Percentiles rank a stretch among this genome's conserved stretches.
phyloP scores from a whole-genome alignment of 768 basidiomycete species.

The Lactifluus subvellereus region DNA sequence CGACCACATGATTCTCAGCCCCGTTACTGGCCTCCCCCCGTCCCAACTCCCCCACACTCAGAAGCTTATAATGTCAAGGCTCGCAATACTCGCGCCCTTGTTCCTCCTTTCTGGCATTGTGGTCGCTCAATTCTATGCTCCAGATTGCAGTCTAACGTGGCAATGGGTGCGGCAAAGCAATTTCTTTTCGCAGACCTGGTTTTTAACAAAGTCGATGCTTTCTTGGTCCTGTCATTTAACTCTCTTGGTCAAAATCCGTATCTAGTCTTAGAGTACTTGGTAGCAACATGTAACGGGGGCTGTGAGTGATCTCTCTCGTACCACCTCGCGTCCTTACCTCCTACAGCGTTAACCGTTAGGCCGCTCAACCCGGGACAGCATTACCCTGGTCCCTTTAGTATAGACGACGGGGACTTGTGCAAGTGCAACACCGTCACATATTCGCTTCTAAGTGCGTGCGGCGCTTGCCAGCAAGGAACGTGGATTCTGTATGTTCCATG shows the following conservation, averaged over 20 bases:
- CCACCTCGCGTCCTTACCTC: background rate
- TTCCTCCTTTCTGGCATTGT: background rate
- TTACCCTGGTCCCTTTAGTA: background rate
- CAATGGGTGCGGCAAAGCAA: background rate
- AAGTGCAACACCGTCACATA: conserved; percentile 13
- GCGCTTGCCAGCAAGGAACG: background rate
- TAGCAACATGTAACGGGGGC: conserved; percentile 11
- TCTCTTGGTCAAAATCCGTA: conserved; percentile 9
- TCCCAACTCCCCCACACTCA: no score
- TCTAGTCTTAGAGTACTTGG: conserved; percentile 1
- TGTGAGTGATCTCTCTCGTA: background rate
- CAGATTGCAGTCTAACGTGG: background rate
- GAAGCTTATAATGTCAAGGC: no score
- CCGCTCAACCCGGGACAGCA: background rate
- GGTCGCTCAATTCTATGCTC: background rate
- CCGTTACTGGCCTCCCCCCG: no score
- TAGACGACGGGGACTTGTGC: conserved; percentile 3
- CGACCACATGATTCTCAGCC: no score
- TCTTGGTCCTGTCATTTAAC: conserved; percentile 6
- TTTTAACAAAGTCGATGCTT: background rate
- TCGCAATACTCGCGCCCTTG: no score
- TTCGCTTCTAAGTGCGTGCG: conserved; percentile 17
- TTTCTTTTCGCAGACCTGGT: background rate
- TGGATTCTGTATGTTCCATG: background rate
- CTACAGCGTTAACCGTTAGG: conserved; percentile 6